These are phyloP conservation scores for Neurospora sp. DNA, from an alignment of 2,329 filamentous ascomycete species.

Conservation along the genomic window DNA sequence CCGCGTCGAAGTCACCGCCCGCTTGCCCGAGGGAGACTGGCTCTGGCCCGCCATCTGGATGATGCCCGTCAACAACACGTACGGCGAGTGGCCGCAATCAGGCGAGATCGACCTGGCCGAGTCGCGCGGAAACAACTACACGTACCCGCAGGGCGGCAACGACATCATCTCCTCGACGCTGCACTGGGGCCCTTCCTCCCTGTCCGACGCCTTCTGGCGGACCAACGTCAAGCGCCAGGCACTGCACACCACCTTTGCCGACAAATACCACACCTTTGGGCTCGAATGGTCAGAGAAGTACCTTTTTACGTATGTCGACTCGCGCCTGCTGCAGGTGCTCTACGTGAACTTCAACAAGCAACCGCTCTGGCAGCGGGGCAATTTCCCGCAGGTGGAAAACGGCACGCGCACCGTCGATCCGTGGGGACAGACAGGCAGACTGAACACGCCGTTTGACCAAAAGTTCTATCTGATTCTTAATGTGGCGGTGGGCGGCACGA, in stretches of 20 bases:
- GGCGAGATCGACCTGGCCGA: conserved; percentile 81
- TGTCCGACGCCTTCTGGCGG: conserved; percentile 72
- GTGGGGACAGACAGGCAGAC: conserved; percentile 47
- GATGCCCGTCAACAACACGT: conserved; percentile 62
- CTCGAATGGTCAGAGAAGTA: conserved; percentile 85
- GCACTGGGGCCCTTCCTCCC: conserved; percentile 68
- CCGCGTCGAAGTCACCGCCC: conserved; percentile 68
- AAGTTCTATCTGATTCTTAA: conserved; percentile 69
- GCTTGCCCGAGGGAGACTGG: conserved; percentile 71
- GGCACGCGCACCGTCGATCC: conserved; percentile 53
- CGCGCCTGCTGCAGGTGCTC: conserved; percentile 66
- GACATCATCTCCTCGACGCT: conserved; percentile 70
- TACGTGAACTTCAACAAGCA: conserved; percentile 64
- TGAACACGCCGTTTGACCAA: conserved; percentile 64
- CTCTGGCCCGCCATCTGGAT: conserved; percentile 91
- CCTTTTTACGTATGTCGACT: conserved; percentile 78
- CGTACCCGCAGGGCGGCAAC: conserved; percentile 67
- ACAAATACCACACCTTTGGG: conserved; percentile 65
- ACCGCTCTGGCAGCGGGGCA: conserved; percentile 57
- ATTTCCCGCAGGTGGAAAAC: conserved; percentile 57
- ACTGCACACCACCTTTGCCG: conserved; percentile 63
- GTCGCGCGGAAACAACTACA: conserved; percentile 72
- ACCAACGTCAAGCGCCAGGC: conserved; percentile 70
- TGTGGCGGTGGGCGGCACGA: conserved; percentile 65
- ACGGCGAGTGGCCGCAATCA: conserved; percentile 68